phyloP scores from a whole-genome alignment of 306 rosid species.

The Cicer bijugum region DNA sequence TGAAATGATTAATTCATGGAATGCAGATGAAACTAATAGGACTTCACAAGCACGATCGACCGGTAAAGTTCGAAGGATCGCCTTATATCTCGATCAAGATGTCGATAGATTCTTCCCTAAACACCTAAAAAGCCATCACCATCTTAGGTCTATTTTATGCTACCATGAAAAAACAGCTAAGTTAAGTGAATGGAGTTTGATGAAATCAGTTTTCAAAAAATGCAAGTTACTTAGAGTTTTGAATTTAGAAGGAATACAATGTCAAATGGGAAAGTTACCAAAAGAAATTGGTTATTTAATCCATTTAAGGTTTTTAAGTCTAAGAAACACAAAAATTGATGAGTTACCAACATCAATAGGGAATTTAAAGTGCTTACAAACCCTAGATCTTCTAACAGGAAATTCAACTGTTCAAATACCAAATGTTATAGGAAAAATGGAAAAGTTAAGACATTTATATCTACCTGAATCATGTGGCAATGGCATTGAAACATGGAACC shows the following conservation, averaged over 20 bases:
- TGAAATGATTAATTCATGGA: constrained; percentile 41
- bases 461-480: constrained; percentile 52
- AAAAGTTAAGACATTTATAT: constrained; percentile 55
- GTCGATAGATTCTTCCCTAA: constrained; percentile 43
- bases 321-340: constrained; percentile 50
- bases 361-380: constrained; percentile 57
- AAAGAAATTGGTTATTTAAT: constrained; percentile 56
- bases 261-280: constrained; percentile 47
- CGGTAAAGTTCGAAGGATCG: constrained; percentile 53
- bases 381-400: constrained; percentile 57
- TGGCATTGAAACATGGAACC: constrained; percentile 37
- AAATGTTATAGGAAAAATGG: constrained; percentile 49
- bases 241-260: constrained; percentile 52
- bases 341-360: constrained; percentile 57
- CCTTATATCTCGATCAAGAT: constrained; percentile 42
- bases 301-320: constrained; percentile 53
- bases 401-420: constrained; percentile 51
- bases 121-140: constrained; percentile 39
- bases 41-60: constrained; percentile 4
- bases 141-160: constrained; percentile 59
- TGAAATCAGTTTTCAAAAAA: constrained; percentile 48
- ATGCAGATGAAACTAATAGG: constrained; percentile 34
- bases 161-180: constrained; percentile 36
- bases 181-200: constrained; percentile 25
- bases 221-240: constrained; percentile 59